Conservation (phyloP, 2,329 filamentous ascomycete genomes). For the Botrytis deweyae region DNA sequence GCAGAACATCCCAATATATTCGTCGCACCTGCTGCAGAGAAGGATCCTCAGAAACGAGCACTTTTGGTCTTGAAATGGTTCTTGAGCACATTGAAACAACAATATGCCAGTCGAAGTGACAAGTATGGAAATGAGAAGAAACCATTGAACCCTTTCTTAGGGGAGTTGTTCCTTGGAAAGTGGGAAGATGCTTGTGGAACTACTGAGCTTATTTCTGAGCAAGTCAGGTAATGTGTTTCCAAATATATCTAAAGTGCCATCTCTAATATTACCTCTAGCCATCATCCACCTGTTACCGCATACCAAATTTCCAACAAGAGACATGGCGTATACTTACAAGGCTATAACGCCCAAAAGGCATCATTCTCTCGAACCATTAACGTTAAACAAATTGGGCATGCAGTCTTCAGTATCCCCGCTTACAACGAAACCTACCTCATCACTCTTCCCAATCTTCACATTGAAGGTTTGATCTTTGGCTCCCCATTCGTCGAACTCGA, state of each 20-base stretch:
- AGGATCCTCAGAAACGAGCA: slow-evolving; percentile 77
- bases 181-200: slow-evolving; percentile 83
- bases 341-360: slow-evolving; percentile 95
- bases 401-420: slow-evolving; percentile 70
- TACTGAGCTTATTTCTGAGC: slow-evolving; percentile 86
- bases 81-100: slow-evolving; percentile 86
- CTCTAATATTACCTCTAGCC: slow-evolving; percentile 46
- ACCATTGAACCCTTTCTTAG: slow-evolving; percentile 92
- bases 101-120: slow-evolving; percentile 73
- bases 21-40: slow-evolving; percentile 75
- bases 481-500: slow-evolving; percentile 90
- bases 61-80: slow-evolving; percentile 96
- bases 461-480: slow-evolving; percentile 86
- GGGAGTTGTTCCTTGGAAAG: slow-evolving; percentile 87
- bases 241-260: neutral
- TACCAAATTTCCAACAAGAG: slow-evolving; percentile 89
- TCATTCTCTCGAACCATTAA: slow-evolving; percentile 93
- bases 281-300: slow-evolving; percentile 92
- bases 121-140: slow-evolving; percentile 91
- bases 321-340: slow-evolving; percentile 75
- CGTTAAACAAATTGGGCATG: slow-evolving; percentile 92
- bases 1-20: slow-evolving; percentile 75
- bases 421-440: slow-evolving; percentile 71
- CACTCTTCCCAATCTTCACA: slow-evolving; percentile 85
- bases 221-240: slow-evolving; percentile 66